These are phyloP conservation scores for Mesembryanthemum crystallinum DNA, from an alignment of 148 eudicot genomes.

Conservation along the genomic window DNA sequence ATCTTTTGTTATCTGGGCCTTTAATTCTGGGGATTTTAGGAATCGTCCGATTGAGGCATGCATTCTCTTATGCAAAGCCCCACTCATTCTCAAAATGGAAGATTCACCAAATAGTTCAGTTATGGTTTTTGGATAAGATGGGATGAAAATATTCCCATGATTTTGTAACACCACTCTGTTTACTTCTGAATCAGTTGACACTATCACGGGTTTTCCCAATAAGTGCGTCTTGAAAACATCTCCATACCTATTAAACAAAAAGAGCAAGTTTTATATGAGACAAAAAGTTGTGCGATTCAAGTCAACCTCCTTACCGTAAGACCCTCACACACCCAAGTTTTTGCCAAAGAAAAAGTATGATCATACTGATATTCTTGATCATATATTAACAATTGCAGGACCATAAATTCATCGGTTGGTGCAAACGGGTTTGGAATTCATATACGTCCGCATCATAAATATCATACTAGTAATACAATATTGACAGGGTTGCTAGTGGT, in stretches of 20 bases:
- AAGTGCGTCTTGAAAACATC: conserved; percentile 77
- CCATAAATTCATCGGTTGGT: too few relatives aligned
- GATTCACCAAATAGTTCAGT: conserved; percentile 70
- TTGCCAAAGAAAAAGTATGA: too few relatives aligned
- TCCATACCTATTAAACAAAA: conserved; percentile 86
- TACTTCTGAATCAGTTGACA: conserved; percentile 85
- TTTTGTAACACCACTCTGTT: conserved; percentile 66
- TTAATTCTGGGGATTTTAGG: conserved; percentile 68
- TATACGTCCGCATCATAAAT: too few relatives aligned
- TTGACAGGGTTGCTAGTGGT: too few relatives aligned
- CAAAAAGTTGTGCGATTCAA: too few relatives aligned
- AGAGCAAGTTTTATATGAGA: too few relatives aligned
- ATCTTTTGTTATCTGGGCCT: conserved; percentile 50
- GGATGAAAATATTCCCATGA: conserved; percentile 66
- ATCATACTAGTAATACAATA: too few relatives aligned
- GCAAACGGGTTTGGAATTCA: too few relatives aligned
- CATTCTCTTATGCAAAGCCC: conserved; percentile 54
- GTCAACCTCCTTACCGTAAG: too few relatives aligned
- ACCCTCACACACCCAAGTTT: too few relatives aligned
- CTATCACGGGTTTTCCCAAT: conserved; percentile 73
- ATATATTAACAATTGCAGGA: too few relatives aligned
- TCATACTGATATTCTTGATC: too few relatives aligned
- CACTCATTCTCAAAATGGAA: conserved; percentile 72
- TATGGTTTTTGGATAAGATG: conserved; percentile 78
- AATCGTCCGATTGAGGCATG: conserved; percentile 71